phyloP scores from a whole-genome alignment of 257 asterid genomes.

The Thymus quinquecostatus region DNA sequence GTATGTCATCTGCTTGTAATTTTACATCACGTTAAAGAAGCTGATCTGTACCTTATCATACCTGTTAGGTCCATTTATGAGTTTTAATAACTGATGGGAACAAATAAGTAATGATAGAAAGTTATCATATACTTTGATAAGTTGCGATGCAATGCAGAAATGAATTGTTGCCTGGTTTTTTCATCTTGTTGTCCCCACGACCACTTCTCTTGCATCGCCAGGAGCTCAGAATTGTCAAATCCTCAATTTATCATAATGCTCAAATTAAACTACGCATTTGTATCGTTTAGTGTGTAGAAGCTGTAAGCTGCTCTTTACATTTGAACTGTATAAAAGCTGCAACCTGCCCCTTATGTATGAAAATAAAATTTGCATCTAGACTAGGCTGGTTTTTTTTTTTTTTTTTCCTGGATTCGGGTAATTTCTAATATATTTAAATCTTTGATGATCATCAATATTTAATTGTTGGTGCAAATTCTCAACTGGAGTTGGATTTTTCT shows the following conservation, averaged over 20 bases:
- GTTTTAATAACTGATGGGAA: constrained; percentile 22
- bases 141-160: not conserved
- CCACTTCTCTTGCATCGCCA: not conserved
- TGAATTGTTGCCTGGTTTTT: not conserved
- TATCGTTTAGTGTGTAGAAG: not conserved
- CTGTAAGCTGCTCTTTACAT: not conserved
- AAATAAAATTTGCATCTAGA: constrained; percentile 2
- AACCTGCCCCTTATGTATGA: not conserved
- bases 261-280: not conserved
- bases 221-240: not conserved
- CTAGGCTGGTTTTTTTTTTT: not conserved
- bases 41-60: constrained; percentile 16
- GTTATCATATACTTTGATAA: constrained; percentile 18
- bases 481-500: not conserved
- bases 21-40: constrained; percentile 15
- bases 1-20: constrained; percentile 43
- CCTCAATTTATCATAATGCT: not conserved
- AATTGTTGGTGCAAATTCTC: not conserved
- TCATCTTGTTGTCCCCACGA: not conserved
- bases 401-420: not conserved
- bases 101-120: constrained; percentile 16
- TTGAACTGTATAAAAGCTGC: not conserved
- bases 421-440: constrained; percentile 4
- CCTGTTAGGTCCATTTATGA: constrained; percentile 19
- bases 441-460: not conserved